Evolutionary conservation across 345 rosid genomes (phyloP), one percentile per base, ranked within the genome.

Genomic region (Eucalyptus guilfoylei): DNA sequence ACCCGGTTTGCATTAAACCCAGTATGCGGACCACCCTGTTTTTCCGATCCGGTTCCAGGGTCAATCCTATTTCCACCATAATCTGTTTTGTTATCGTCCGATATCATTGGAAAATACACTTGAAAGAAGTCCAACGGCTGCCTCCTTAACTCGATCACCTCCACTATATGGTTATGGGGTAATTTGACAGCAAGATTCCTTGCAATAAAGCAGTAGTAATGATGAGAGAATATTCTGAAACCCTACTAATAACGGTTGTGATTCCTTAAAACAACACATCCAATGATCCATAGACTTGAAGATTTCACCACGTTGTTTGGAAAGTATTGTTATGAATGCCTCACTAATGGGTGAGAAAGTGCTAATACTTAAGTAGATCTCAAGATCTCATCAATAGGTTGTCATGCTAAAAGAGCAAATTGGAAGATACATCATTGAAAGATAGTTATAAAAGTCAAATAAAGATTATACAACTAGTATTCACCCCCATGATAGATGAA

Each of bases 251-350:
- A 91, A 91, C 67, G 96, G 92, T 86, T 90, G 93, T 60, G 96
- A 96, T 69, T 91, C 96, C 90, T 93, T 93, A 85, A 97, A 90
- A 94, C 98, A 94, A 85, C 64, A 37, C 86, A 93, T 90, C 99
- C 99, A 97, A 89, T 93, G 95, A 86, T 92, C 93, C 89, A 95
- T 89, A 87, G 94, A 89, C 76, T 86, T 93, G 48, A 92, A 93
- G 87, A 72, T 88, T 87, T 93, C 96, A 86, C 95, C 95, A 89
- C 85, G 95, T 49, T 92, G 89, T 89, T 91, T 93, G 85, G 95
- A 91, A 87, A 96, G 89, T 86, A 86, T 92, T 55, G 13, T 50
- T 40, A 93, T 90, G 80, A 96, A 92, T 87, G 92, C 93, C 49
- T 96, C 96, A 91, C 92, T 92, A 86, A 97, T 88, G 47, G 99